A percentile compares a stretch with the other conserved stretches of the same genome.
Evolutionary conservation across 1,284 basidiomycete species (phyloP).

Genomic region (Trichosporon sp.): DNA sequence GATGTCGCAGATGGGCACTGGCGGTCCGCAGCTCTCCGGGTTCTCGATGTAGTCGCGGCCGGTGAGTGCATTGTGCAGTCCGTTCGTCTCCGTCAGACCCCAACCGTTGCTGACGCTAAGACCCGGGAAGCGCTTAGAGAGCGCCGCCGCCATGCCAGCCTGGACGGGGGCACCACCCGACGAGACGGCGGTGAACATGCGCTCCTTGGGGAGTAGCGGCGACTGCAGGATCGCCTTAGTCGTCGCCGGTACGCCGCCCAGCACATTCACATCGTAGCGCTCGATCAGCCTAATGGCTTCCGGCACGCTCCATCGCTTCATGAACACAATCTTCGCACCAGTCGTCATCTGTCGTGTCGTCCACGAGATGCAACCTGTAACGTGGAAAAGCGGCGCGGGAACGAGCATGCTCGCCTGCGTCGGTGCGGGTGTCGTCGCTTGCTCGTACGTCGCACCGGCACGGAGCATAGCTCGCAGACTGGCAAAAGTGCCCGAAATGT

Average conservation of each 20-base stretch:
- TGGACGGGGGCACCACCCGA: slow-evolving; percentile 42
- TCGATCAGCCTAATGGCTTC: slow-evolving; percentile 32
- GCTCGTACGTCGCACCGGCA: slow-evolving; percentile 18
- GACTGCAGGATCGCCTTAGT: slow-evolving; percentile 34
- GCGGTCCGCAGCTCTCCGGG: slow-evolving; percentile 21
- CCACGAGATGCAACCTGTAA: slow-evolving; percentile 40
- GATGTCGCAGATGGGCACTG: slow-evolving; percentile 32
- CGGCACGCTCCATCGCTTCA: slow-evolving; percentile 32
- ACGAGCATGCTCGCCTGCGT: slow-evolving; percentile 27
- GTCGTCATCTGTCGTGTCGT: slow-evolving; percentile 46
- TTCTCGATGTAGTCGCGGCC: slow-evolving; percentile 33
- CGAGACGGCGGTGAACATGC: slow-evolving; percentile 32
- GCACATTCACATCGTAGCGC: slow-evolving; percentile 23
- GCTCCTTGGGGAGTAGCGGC: slow-evolving; percentile 25
- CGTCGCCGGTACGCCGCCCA: slow-evolving; percentile 38
- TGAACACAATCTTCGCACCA: slow-evolving; percentile 37
- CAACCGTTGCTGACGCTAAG: slow-evolving; percentile 30
- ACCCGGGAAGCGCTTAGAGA: slow-evolving; percentile 32
- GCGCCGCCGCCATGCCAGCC: slow-evolving; percentile 30
- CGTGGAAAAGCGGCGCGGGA: slow-evolving; percentile 41
- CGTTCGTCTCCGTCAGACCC: slow-evolving; percentile 44
- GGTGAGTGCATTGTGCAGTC: slow-evolving; percentile 32
- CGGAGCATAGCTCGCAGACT: slow-evolving; percentile 27
- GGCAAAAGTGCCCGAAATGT: slow-evolving; percentile 49
- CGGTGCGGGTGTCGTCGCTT: slow-evolving; percentile 4